Conservation (phyloP, 208 protist species). For the Sergeia podlipaevii region DNA sequence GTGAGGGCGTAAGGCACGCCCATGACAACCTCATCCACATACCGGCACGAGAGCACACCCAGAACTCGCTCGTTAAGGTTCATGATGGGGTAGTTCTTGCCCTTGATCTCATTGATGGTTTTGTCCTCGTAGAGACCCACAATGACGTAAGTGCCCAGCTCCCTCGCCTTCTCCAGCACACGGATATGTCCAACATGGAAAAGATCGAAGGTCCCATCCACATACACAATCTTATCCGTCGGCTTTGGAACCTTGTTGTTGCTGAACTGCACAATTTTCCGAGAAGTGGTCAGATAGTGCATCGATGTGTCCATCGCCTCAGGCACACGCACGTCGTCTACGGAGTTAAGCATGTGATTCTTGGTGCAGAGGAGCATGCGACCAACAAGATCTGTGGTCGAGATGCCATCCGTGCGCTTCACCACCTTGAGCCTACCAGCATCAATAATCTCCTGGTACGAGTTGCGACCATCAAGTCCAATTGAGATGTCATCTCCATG, state of each 20-base stretch:
- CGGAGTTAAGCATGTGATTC: conserved; percentile 38
- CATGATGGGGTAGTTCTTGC: conserved; percentile 97
- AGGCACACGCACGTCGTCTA: conserved; percentile 25
- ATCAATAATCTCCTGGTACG: conserved; percentile 94
- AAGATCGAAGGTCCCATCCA: conserved; percentile 97
- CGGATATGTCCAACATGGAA: conserved; percentile 96
- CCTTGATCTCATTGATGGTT: conserved; percentile 88
- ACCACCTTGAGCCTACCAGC: conserved; percentile 89
- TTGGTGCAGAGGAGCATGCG: conserved; percentile 96
- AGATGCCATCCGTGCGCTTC: conserved; percentile 95
- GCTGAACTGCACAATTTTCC: conserved; percentile 96
- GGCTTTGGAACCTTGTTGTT: conserved; percentile 75
- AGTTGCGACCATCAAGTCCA: conserved; percentile 93
- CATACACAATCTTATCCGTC: conserved; percentile 94
- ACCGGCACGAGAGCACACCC: conserved; percentile 94
- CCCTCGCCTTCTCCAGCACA: conserved; percentile 92
- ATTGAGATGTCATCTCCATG: conserved; percentile 98
- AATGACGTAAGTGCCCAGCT: conserved; percentile 94
- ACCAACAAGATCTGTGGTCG: conserved; percentile 97
- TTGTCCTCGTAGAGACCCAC: conserved; percentile 96
- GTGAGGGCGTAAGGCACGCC: conserved; percentile 94
- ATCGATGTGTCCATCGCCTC: conserved; percentile 7
- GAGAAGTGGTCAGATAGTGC: conserved; percentile 89
- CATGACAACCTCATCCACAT: conserved; percentile 98
- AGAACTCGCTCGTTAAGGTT: conserved; percentile 97